Evolutionary conservation across 2,329 filamentous ascomycete species (phyloP).

Genomic region (Stachybotrys elegans): DNA sequence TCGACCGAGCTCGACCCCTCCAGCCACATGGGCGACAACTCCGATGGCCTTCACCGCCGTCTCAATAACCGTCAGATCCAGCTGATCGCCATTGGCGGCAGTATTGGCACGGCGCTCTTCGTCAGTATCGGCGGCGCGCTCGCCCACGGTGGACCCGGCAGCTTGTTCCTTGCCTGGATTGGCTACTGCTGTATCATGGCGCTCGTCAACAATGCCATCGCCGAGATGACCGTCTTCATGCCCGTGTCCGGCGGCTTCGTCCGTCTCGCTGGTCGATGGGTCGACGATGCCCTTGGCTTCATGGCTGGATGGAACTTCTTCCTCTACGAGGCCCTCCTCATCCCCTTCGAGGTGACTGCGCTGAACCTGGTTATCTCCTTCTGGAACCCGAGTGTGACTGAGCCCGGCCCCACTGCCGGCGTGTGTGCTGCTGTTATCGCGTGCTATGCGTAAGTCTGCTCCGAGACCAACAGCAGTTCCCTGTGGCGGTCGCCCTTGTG

Average conservation of each 20-base stretch:
- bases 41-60: slow-evolving; percentile 37
- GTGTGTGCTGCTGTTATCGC: slow-evolving; percentile 53
- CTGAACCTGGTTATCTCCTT: slow-evolving; percentile 37
- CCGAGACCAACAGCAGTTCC: slow-evolving; percentile 1
- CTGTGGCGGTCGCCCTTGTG: not conserved
- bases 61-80: slow-evolving; percentile 53
- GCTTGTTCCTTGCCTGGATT: slow-evolving; percentile 54
- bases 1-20: slow-evolving; percentile 17
- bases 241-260: slow-evolving; percentile 61
- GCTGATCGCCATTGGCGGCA: slow-evolving; percentile 53
- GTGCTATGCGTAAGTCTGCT: slow-evolving; percentile 47
- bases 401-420: slow-evolving; percentile 62
- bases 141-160: slow-evolving; percentile 36
- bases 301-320: slow-evolving; percentile 40
- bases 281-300: slow-evolving; percentile 61
- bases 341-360: slow-evolving; percentile 38
- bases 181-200: slow-evolving; percentile 51
- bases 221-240: slow-evolving; percentile 60
- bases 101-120: slow-evolving; percentile 55
- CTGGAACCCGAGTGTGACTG: slow-evolving; percentile 38
- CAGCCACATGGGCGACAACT: slow-evolving; percentile 22
- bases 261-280: slow-evolving; percentile 59
- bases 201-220: slow-evolving; percentile 60
- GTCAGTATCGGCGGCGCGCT: slow-evolving; percentile 56
- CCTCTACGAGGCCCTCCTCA: slow-evolving; percentile 37